Base-by-base conservation (phyloP, 345 rosid genomes). In the Anacardium occidentale region DNA sequence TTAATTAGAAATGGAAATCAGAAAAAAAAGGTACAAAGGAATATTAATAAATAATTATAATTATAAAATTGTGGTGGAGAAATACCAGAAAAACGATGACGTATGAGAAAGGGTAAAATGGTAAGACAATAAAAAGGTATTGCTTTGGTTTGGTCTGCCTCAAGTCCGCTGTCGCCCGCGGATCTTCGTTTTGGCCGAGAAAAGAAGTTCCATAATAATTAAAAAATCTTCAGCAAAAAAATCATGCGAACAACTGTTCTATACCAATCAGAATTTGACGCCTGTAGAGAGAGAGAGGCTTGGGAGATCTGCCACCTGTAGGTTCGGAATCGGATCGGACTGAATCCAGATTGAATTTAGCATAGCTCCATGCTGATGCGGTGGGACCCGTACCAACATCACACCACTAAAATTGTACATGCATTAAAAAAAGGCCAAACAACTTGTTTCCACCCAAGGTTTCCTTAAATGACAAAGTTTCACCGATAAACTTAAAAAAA, bases 141-240 rank as follows among this genome's bases (percentile, higher is more conserved):
- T n/a, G n/a, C n/a, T 18, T 15, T 29, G 59, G 70, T 32, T 52
- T 66, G 59, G 70, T 59, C 70, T 18, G 70, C 70, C 26, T 45
- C 26, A 50, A 66, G 64, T 63, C 29, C 32, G 32, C 32, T 29
- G 32, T 29, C 76, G 57, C 63, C 70, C 60, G 73, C 74, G 68
- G 77, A 75, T 78, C 82, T 78, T 78, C 78, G 76, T 76, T 76
- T 78, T 55, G 76, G 82, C 74, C 78, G 80, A 82, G 76, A 76
- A 78, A 76, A 72, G 76, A 68, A 70, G 40, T 37, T 71, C 67
- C 58, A 64, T 57, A n/a, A 50, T 25, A 71, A 75, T 66, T 60
- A 13, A 44, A n/a, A 67, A 67, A 54, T 65, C 62, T 47, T 56
- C 69, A 76, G 73, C 73, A 66, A 80, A 57, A 60, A 55, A 56